Percentiles rank a stretch among this genome's conserved stretches.
Evolutionary conservation across 2,329 filamentous ascomycete genomes (phyloP).

Genomic region (Fusarium tjaetaba): DNA sequence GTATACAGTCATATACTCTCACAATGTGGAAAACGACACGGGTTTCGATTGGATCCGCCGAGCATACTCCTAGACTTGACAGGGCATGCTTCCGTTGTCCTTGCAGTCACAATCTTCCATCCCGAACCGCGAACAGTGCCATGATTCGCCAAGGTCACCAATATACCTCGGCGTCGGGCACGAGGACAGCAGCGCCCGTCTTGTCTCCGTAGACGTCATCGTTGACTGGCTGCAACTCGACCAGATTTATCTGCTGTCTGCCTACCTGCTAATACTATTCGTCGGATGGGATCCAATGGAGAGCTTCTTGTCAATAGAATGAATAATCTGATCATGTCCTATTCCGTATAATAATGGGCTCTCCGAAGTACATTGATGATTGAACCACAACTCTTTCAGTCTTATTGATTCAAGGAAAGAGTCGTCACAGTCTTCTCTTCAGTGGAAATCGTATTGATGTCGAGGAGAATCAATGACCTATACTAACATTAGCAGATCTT

Average conservation of each 20-base stretch:
- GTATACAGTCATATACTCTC: too few relatives aligned
- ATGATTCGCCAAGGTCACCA: too few relatives aligned
- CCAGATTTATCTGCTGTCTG: neutral
- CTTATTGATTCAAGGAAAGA: neutral
- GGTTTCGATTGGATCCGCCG: too few relatives aligned
- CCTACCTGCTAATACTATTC: neutral
- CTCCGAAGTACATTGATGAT: neutral
- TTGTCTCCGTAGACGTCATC: slow-evolving; percentile 9
- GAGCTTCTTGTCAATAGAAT: neutral
- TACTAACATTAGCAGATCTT: neutral
- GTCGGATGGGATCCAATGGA: neutral
- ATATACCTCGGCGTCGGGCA: slow-evolving; percentile 1
- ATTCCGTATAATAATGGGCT: neutral
- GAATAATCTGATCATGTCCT: neutral
- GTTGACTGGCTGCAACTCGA: slow-evolving; percentile 6
- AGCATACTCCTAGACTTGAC: too few relatives aligned
- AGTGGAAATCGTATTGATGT: slow-evolving; percentile 18
- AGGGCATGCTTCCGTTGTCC: too few relatives aligned
- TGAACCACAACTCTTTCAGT: neutral
- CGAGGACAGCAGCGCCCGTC: neutral
- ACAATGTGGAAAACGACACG: too few relatives aligned
- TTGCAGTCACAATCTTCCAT: too few relatives aligned
- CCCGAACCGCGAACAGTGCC: too few relatives aligned
- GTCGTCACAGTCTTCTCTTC: neutral
- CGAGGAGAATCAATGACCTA: neutral